Percentiles rank a stretch among this genome's conserved stretches.
Evolutionary conservation across 768 basidiomycete genomes (phyloP).

Genomic region (Tricholoma sp.): DNA sequence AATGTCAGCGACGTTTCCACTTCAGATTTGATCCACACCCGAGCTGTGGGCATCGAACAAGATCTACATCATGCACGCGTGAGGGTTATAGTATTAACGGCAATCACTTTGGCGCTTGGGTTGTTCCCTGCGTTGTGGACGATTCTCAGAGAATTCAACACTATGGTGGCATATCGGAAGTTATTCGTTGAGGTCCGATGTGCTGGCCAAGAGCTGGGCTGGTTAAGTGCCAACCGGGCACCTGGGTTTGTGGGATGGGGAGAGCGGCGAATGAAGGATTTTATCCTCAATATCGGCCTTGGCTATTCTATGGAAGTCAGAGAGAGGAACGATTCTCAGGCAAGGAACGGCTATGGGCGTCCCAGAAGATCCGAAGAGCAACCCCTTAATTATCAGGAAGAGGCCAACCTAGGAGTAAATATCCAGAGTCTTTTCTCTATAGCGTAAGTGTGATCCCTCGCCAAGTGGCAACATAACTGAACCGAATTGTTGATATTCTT

Average conservation of each 20-base stretch:
- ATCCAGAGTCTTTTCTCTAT: slow-evolving; percentile 71
- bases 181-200: slow-evolving; percentile 63
- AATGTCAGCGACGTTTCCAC: slow-evolving; percentile 36
- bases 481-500: not conserved
- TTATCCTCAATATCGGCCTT: slow-evolving; percentile 59
- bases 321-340: slow-evolving; percentile 21
- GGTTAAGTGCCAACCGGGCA: slow-evolving; percentile 58
- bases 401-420: slow-evolving; percentile 51
- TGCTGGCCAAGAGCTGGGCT: slow-evolving; percentile 68
- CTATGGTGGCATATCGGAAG: slow-evolving; percentile 45
- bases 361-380: slow-evolving; percentile 34
- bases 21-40: slow-evolving; percentile 24
- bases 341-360: slow-evolving; percentile 25
- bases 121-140: slow-evolving; percentile 61
- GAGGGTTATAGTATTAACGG: slow-evolving; percentile 65
- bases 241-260: slow-evolving; percentile 71
- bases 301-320: slow-evolving; percentile 46
- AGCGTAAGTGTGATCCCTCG: slow-evolving; percentile 40
- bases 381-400: slow-evolving; percentile 37
- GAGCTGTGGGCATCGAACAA: slow-evolving; percentile 34
- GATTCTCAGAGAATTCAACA: slow-evolving; percentile 59
- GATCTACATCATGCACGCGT: slow-evolving; percentile 37
- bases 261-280: slow-evolving; percentile 68
- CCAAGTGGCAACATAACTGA: not conserved
- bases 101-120: slow-evolving; percentile 55